A percentile compares a stretch with the other conserved stretches of the same genome.
phyloP scores from a whole-genome alignment of 345 rosid genomes.

The Dipteronia dyeriana region DNA sequence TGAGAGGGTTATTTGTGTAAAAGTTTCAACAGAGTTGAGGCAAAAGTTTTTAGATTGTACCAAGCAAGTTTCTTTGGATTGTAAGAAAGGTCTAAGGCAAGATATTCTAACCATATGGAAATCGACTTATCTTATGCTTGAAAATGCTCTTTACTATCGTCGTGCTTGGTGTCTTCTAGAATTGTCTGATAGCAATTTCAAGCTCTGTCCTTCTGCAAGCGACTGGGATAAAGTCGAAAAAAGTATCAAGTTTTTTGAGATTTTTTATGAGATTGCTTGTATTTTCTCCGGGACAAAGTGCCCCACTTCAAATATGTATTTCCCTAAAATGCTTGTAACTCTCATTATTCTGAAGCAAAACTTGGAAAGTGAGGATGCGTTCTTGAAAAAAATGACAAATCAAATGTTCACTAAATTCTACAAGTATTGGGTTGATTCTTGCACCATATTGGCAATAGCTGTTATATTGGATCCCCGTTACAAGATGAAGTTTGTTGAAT shows the following conservation, averaged over 20 bases:
- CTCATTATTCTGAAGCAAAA: not conserved
- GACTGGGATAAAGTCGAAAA: slow-evolving; percentile 5
- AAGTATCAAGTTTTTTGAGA: not conserved
- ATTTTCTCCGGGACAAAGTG: too few relatives aligned
- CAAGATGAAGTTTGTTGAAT: too few relatives aligned
- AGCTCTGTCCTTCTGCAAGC: not conserved
- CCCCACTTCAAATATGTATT: too few relatives aligned
- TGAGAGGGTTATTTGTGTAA: not conserved
- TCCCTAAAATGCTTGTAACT: too few relatives aligned
- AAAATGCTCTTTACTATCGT: not conserved
- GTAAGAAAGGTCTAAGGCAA: slow-evolving; percentile 1
- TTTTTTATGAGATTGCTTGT: not conserved
- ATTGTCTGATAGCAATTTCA: slow-evolving; percentile 4
- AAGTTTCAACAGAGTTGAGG: not conserved
- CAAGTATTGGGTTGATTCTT: not conserved
- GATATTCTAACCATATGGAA: slow-evolving; percentile 19
- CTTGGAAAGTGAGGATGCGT: not conserved
- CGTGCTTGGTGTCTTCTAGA: not conserved
- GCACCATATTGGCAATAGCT: not conserved
- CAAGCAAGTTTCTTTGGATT: not conserved
- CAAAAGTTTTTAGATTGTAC: not conserved
- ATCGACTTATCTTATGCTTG: slow-evolving; percentile 15
- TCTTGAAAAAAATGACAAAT: not conserved
- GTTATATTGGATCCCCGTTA: too few relatives aligned
- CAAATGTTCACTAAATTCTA: not conserved